Evolutionary conservation across 345 rosid genomes (phyloP), one percentile per base, ranked within the genome.

Genomic region (Linum trigynum): DNA sequence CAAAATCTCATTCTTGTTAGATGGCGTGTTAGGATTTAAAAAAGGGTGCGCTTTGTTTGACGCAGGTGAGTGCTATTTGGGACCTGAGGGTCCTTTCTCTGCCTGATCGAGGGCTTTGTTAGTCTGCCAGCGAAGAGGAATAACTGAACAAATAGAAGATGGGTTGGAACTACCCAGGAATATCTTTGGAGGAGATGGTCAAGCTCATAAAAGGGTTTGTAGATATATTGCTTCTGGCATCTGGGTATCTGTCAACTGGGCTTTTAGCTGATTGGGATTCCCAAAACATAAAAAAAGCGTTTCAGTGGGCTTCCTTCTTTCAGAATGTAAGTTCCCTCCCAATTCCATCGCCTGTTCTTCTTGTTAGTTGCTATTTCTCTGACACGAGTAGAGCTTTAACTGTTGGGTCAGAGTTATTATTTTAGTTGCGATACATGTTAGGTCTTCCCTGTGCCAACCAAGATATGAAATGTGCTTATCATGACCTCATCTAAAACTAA

Each of bases 161-260:
- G 94, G 87, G 71, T 56, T 91, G 96, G 96, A 82, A 72, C 59
- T 82, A 79, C 77, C 86, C 88, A 61, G 84, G 75, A 57, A 75
- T 87, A 5, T 78, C 82, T 5, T 78, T 79, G 48, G 83, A 79
- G 67, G 88, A 85, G 48, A 73, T 84, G 82, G 16, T 67, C 75
- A 85, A 83, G 67, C 80, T 82, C 42, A 69, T 85, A 55, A 82
- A 85, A 77, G 98, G 95, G 74, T 84, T 89, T 68, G 85, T 84
- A 37, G 96, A 87, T 79, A 70, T 89, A 39, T 74, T 87, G 66
- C 79, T 87, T 66, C 76, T 89, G n/a, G 84, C 85, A 68, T 84
- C 95, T 74, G 96, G 89, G 81, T 84, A 76, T 79, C 96, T 78
- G 60, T 91, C 98, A 16, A 79, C 90, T 67, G 95, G 95, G 65